Evolutionary conservation across 129 eudicot genomes (phyloP), one percentile per base, ranked within the genome.

Genomic region (Tanacetum coccineum): DNA sequence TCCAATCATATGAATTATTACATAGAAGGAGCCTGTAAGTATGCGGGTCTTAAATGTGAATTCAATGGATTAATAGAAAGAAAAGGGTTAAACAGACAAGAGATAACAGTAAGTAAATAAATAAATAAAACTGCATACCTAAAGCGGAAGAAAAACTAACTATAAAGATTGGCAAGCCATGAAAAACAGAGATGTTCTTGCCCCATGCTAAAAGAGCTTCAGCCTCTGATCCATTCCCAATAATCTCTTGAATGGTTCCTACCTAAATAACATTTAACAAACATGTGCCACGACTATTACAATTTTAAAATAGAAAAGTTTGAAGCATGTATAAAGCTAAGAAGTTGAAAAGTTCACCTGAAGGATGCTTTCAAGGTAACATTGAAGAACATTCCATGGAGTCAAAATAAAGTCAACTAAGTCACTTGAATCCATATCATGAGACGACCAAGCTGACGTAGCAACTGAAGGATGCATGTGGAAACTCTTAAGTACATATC

Each of bases 351-450:
- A 65, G 25, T 59, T 25, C 75, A 93, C 99, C 99, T 93, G 99
- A 65, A 89, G 77, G 59, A 74, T 79, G 90, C 99, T 93, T 80
- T 93, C 96, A 74, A 93, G 96, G 74, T 86, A 93, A 77, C 96
- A 81, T 22, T 79, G 78, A 32, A 93, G 96, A 51, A 84, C 84
- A 73, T 84, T 93, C 99, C 99, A 93, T 39, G 99, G 96, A 66
- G 92, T 93, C 66, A 93, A 78, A 54, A 79, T 28, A 40, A 75
- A 73, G 72, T 74, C 79, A 25, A 84, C 89, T 63, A 79, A 68
- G 39, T 84, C 81, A 19, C 57, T 65, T 61, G 84, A 66, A 48
- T 54, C 64, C 75, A 57, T 62, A 56, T 62, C 70, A 42, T 46
- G 42, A 36, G 42, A 57, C 25, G 68, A 66, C 89, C 96, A 85